phyloP scores from a whole-genome alignment of 2,329 filamentous ascomycete genomes.

The Monilinia vaccinii-corymbosi region DNA sequence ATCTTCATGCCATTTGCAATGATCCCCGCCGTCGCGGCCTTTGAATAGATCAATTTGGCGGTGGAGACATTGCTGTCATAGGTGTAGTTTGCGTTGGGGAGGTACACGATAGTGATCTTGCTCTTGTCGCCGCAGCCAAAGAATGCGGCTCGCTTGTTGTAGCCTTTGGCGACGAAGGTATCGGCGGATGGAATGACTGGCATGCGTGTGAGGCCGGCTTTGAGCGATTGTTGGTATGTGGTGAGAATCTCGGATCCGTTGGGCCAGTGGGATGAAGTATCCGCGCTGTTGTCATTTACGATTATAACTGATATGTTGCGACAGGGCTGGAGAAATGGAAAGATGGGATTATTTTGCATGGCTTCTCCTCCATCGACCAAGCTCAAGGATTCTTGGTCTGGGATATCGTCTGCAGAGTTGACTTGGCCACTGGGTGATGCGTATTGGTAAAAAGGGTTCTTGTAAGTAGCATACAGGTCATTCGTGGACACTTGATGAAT shows the following conservation, averaged over 20 bases:
- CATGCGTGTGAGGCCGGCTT: conserved; percentile 31
- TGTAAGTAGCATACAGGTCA: conserved; percentile 39
- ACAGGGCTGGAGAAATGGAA: conserved; percentile 37
- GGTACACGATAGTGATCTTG: conserved; percentile 23
- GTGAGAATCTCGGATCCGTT: conserved; percentile 35
- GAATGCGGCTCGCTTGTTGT: conserved; percentile 29
- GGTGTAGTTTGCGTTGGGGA: conserved; percentile 36
- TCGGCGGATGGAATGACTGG: conserved; percentile 34
- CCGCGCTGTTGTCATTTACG: conserved; percentile 37
- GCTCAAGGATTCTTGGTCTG: conserved; percentile 29
- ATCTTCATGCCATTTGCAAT: conserved; percentile 34
- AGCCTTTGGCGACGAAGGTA: conserved; percentile 29
- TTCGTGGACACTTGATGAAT: conserved; percentile 25
- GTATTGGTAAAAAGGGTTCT: conserved; percentile 52
- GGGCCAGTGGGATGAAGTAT: conserved; percentile 32
- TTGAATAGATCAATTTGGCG: conserved; percentile 30
- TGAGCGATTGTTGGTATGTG: conserved; percentile 21
- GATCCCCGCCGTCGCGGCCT: conserved; percentile 31
- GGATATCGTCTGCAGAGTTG: conserved; percentile 25
- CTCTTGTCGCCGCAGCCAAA: conserved; percentile 34
- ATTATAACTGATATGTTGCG: conserved; percentile 35
- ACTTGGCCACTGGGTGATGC: conserved; percentile 19
- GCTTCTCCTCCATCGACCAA: conserved; percentile 39
- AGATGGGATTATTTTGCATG: conserved; percentile 38
- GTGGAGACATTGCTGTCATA: conserved; percentile 29